Base-by-base conservation (phyloP, 345 rosid species). In the Euphorbia pulcherrima region DNA sequence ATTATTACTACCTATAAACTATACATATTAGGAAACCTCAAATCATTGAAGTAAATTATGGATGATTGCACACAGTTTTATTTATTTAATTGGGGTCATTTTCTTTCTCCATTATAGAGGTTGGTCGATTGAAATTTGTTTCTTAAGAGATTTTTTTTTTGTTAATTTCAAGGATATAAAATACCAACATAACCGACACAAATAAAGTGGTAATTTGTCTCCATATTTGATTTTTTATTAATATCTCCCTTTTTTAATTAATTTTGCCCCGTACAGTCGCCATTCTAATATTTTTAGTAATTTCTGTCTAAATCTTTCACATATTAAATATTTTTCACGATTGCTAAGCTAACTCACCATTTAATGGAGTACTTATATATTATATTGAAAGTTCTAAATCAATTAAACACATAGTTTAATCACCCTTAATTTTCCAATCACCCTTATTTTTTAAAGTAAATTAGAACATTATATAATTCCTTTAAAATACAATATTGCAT, bases 91-190 rank as follows among this genome's bases (percentile, higher is more conserved):
- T 12, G 18, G 50, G 50, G 50, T 44, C 16, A 44, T 44, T 44
- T 44, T 10, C 50, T 11, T 44, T 44, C 50, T 44, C 16, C 16
- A 44, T 41, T 41, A 41, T 2, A 41, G 47, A 41, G 47, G 8
- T 52, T 7, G 13, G 37, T 14, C 4, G 18, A 44, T 44, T 44
- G 50, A 41, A 41, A 14, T 41, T 41, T 41, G 47, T 41, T 41
- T 41, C 1, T 41, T 12, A 6, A 41, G 4, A 41, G 30, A 28
- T 53, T 21, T 23, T 53, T 18, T 5, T 23, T 53, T 18, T 5
- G 68, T 68, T 60, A 41, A 64, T 16, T 64, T 64, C 69, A 46
- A 72, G 26, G 70, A 40, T 55, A 40, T 26, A 69, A 57, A 33
- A 67, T 23, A 41, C 14, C 64, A 40, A 18, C 69, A 11, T 21